Percentiles rank a stretch among this genome's conserved stretches.
These are phyloP conservation scores for Lophium mytilinum DNA, from an alignment of 495 filamentous ascomycete species.

Conservation along the genomic window DNA sequence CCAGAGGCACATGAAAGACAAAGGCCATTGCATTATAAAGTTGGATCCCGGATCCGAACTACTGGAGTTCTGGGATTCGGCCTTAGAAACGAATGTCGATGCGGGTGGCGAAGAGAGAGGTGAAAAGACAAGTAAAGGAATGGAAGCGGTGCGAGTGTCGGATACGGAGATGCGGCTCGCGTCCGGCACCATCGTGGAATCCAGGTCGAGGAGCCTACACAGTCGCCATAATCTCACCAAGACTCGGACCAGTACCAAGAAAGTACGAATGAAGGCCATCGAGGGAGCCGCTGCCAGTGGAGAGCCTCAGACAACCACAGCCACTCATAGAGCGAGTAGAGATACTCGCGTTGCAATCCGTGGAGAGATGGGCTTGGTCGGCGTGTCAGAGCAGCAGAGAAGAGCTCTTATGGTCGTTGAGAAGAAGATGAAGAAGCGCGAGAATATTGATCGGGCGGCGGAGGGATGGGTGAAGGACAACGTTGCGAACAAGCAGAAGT, in stretches of 20 bases:
- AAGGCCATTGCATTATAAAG: slow-evolving; percentile 25
- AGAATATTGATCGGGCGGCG: slow-evolving; percentile 13
- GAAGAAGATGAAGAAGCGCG: slow-evolving; percentile 26
- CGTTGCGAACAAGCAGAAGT: neutral
- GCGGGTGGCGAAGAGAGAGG: neutral
- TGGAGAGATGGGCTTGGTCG: slow-evolving; percentile 23
- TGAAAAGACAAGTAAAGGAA: neutral
- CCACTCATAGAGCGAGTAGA: neutral
- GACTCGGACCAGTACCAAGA: neutral
- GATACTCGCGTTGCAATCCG: slow-evolving; percentile 19
- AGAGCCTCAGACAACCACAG: neutral
- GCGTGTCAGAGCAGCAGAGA: slow-evolving; percentile 19
- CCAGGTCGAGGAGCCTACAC: slow-evolving; percentile 6
- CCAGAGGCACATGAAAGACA: slow-evolving; percentile 26
- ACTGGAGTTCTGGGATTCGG: slow-evolving; percentile 18
- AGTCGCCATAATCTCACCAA: slow-evolving; percentile 7
- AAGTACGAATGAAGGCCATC: neutral
- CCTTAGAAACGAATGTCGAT: neutral
- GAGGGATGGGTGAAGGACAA: neutral
- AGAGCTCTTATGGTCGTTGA: slow-evolving; percentile 14
- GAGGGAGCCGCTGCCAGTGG: neutral
- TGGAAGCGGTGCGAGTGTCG: slow-evolving; percentile 1
- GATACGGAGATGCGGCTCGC: slow-evolving; percentile 16
- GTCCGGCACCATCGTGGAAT: slow-evolving; percentile 21
- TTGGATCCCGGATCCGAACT: slow-evolving; percentile 20